phyloP scores from a whole-genome alignment of 106 monocot species.

The Triglochin maritima region DNA sequence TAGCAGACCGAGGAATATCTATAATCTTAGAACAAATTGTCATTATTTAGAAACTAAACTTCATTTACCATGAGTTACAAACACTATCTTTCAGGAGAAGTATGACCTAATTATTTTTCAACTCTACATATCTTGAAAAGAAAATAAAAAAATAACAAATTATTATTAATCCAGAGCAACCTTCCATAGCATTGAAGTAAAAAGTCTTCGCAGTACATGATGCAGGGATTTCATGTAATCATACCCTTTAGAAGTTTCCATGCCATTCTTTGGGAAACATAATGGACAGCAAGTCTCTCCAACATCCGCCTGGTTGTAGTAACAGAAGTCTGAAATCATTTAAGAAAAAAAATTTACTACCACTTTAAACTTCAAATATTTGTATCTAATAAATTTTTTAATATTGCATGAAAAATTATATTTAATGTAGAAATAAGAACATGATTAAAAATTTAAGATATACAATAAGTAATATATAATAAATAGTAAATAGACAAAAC shows the following conservation, averaged over 20 bases:
- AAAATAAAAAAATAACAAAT: not conserved
- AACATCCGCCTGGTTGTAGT: slow-evolving; percentile 70
- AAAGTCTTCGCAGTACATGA: not conserved
- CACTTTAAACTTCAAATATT: not conserved
- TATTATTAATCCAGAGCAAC: not conserved
- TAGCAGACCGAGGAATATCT: slow-evolving; percentile 77
- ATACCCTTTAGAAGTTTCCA: slow-evolving; percentile 99
- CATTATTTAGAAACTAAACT: not conserved
- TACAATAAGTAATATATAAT: too few species aligned
- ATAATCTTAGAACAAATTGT: slow-evolving; percentile 4
- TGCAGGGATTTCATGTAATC: not conserved
- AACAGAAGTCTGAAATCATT: slow-evolving; percentile 45
- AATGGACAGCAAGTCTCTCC: slow-evolving; percentile 69
- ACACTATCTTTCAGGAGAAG: not conserved
- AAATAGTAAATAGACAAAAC: too few species aligned
- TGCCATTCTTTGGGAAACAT: slow-evolving; percentile 87
- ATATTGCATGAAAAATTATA: not conserved
- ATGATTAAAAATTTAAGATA: too few species aligned
- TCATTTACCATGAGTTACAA: not conserved
- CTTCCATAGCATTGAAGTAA: not conserved
- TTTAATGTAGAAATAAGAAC: not conserved
- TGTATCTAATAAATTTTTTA: not conserved
- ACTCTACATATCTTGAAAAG: not conserved
- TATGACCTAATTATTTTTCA: not conserved
- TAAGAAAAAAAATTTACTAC: not conserved